Evolutionary conservation across 2,329 filamentous ascomycete genomes (phyloP).

Genomic region (Rhytidhysteron rufulum): DNA sequence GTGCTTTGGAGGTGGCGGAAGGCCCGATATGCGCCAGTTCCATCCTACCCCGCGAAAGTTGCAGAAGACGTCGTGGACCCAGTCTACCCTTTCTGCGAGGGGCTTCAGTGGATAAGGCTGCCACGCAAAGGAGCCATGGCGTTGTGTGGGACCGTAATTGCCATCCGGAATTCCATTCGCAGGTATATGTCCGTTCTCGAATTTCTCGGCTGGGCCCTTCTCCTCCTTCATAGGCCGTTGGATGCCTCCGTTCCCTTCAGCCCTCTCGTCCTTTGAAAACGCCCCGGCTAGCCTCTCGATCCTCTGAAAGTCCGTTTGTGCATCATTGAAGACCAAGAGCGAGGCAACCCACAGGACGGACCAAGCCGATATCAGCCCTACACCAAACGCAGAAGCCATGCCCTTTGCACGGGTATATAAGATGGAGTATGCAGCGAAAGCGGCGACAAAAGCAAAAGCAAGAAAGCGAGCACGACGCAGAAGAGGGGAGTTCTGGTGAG

Average conservation of each 20-base stretch:
- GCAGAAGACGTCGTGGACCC: conserved; percentile 54
- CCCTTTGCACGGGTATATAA: conserved; percentile 44
- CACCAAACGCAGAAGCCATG: conserved; percentile 51
- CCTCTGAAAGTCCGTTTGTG: conserved; percentile 52
- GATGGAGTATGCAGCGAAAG: conserved; percentile 43
- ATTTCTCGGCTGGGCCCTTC: not conserved
- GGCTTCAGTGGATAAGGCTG: conserved; percentile 48
- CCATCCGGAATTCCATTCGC: not conserved
- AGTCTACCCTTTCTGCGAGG: conserved; percentile 54
- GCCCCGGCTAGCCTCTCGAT: conserved; percentile 45
- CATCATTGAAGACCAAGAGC: conserved; percentile 54
- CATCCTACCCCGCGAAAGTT: conserved; percentile 59
- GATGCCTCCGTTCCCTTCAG: not conserved
- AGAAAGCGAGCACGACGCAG: conserved; percentile 42
- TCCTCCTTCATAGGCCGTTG: not conserved
- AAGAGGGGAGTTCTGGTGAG: conserved; percentile 40
- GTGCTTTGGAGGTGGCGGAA: conserved; percentile 42
- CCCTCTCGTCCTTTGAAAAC: conserved; percentile 9
- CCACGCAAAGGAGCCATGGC: conserved; percentile 46
- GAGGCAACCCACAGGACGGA: conserved; percentile 51
- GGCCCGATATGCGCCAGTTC: conserved; percentile 53
- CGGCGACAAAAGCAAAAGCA: conserved; percentile 43
- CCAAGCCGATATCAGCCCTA: conserved; percentile 54
- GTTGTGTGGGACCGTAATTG: conserved; percentile 20
- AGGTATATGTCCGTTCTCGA: not conserved